Conservation (phyloP, 805 yeast species). For the Alloascoidea africana region DNA sequence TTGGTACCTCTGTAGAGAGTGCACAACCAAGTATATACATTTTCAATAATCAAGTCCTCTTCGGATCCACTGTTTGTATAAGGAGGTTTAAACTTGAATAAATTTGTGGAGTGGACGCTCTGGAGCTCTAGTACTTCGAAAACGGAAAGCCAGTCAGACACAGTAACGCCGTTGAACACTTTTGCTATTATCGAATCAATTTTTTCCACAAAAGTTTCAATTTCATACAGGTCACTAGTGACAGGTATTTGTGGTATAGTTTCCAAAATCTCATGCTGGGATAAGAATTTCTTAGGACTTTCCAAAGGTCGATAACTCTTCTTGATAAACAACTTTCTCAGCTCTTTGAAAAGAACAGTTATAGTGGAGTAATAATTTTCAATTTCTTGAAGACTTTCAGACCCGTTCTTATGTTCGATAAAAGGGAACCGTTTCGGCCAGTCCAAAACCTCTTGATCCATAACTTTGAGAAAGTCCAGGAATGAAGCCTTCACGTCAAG, state of each 20-base stretch:
- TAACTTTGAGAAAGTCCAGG: conserved; percentile 46
- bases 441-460: conserved; percentile 45
- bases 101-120: conserved; percentile 38
- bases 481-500: conserved; percentile 40
- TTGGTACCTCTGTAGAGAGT: conserved; percentile 29
- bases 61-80: conserved; percentile 30
- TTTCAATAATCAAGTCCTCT: conserved; percentile 45
- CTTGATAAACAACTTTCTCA: conserved; percentile 41
- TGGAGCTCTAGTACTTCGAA: conserved; percentile 63
- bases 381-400: conserved; percentile 4
- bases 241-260: background rate
- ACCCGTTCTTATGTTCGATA: conserved; percentile 5
- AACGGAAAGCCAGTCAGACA: conserved; percentile 67
- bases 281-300: background rate
- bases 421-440: conserved; percentile 9
- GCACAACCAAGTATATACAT: conserved; percentile 57
- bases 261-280: background rate
- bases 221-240: conserved; percentile 21
- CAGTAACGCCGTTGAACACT: conserved; percentile 38
- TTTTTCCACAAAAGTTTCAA: conserved; percentile 46
- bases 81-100: conserved; percentile 39
- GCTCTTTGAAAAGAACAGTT: conserved; percentile 36
- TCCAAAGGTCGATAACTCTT: conserved; percentile 18
- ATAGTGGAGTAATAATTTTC: conserved; percentile 12
- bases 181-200: conserved; percentile 48